Conservation (phyloP, 2,329 filamentous ascomycete genomes). For the Diplodia corticola region DNA sequence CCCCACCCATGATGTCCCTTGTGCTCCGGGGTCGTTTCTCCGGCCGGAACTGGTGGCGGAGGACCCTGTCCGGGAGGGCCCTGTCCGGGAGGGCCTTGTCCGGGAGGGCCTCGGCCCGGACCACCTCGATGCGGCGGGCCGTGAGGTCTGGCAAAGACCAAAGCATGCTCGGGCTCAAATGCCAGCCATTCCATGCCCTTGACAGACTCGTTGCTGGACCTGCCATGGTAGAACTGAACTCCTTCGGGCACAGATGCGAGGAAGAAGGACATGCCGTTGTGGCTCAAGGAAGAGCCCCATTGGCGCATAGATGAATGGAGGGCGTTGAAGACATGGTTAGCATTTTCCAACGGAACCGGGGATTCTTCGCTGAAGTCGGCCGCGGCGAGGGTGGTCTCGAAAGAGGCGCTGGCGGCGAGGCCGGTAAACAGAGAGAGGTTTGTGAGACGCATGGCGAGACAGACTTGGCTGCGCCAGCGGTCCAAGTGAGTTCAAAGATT, state of each 20-base stretch:
- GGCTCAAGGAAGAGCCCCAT: slow-evolving; percentile 70
- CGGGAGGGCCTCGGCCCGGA: slow-evolving; percentile 7
- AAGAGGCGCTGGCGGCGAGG: background rate
- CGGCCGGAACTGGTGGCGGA: slow-evolving; percentile 12
- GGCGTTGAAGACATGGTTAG: slow-evolving; percentile 69
- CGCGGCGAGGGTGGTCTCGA: background rate
- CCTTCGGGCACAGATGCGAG: slow-evolving; percentile 64
- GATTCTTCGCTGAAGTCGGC: background rate
- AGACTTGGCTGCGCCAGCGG: background rate
- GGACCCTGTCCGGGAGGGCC: slow-evolving; percentile 23
- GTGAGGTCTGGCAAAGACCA: slow-evolving; percentile 57
- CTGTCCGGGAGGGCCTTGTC: slow-evolving; percentile 5
- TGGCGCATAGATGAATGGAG: slow-evolving; percentile 71
- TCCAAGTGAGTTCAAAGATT: background rate
- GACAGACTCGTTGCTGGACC: slow-evolving; percentile 47
- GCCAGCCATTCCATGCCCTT: slow-evolving; percentile 68
- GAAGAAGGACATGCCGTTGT: slow-evolving; percentile 75
- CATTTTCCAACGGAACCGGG: slow-evolving; percentile 44
- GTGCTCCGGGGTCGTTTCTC: background rate
- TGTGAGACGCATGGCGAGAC: slow-evolving; percentile 12
- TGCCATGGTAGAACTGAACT: slow-evolving; percentile 69
- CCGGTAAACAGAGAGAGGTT: slow-evolving; percentile 10
- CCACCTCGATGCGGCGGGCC: slow-evolving; percentile 2
- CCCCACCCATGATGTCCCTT: background rate
- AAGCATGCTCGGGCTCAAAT: slow-evolving; percentile 74